Evolutionary conservation across 495 filamentous ascomycete species (phyloP), one percentile per base, ranked within the genome.

Genomic region (Rusavskia elegans): DNA sequence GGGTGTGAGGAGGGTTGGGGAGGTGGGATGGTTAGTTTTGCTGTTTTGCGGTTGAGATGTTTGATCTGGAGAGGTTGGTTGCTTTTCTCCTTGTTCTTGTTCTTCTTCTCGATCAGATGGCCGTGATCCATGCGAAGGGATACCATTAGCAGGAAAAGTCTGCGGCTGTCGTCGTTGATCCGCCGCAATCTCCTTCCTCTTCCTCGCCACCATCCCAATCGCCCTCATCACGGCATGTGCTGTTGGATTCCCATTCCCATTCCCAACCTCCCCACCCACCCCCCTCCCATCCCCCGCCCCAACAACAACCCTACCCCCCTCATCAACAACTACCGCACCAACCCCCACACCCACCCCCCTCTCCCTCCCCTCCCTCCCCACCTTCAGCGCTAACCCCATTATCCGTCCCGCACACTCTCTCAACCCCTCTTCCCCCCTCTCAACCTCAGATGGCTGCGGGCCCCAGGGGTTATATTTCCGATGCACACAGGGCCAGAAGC

Each of bases 401-500:
- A 82, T 89, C 23, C 78, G 54, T 1, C 69, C 68, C 36, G 68
- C 68, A 9, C 62, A 58, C 56, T 40, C 72, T 62, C 46, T 72
- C 68, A 93, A 78, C 21, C 81, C 78, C 2, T 78, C 71, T 17
- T 52, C 41, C 9, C 54, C 60, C 39, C 64, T 70, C 0, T 60
- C 59, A 11, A 76, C 74, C 53, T 76, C 76, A 39, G 74, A 70
- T 51, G 82, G 77, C 64, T 88, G 80, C 56, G 87, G 73, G 46
- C 87, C 78, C 61, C 87, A 75, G 32, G 88, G 79, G 61, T 89
- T 88, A 54, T 76, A 82, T 60, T 82, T 82, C 52, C 89, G 88
- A 70, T 93, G 97, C 8, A 87, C 72, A 5, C 84, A 80, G 0
- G 92, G 93, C 92, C 92, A 98, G 62, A 87, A 83, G 27, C 76